Evolutionary conservation across 306 rosid species (phyloP), one percentile per base, ranked within the genome.

Genomic region (Trifolium subterraneum): DNA sequence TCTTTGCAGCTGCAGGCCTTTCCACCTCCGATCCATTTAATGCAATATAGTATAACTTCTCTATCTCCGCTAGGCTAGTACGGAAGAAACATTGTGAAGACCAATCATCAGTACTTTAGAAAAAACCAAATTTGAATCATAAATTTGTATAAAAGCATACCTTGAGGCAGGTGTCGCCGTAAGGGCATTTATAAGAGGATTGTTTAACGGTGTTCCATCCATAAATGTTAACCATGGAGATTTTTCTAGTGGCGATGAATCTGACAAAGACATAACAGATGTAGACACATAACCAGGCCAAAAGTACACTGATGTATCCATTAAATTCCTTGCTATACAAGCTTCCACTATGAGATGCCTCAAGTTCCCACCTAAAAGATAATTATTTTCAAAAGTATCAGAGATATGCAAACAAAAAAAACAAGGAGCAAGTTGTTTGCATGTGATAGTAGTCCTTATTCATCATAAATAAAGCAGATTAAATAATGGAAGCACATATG

Each of bases 311-410:
- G 97, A 88, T 22, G 89, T 81, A 77, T 89, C 92, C 27, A 88
- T 72, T 75, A 91, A 84, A 73, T 81, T 78, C 77, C 97, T 89
- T 44, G 94, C 88, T 56, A 91, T 86, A 86, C 92, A 91, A 72
- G 97, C 94, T 79, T 91, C 97, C 76, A 89, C 89, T 62, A 88
- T 86, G 33, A 91, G 97, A 84, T 91, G 97, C 80, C 90, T 77
- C 92, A 91, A 84, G 87, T 86, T 82, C 59, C 90, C 97, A 13
- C 84, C 97, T 88, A 85, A 84, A 79, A 81, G 82, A 65, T 61
- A 73, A 69, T 73, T 63, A 77, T 47, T 76, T 60, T 76, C 50
- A 33, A 77, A 77, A 80, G 45, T 66, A 70, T 77, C 71, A 55
- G 35, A 84, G 27, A 70, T 64, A 45, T 36, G 64, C 3, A 54